These are phyloP conservation scores for Heterobasidion irregulare DNA, from an alignment of 1,284 basidiomycete species.

Conservation along the genomic window DNA sequence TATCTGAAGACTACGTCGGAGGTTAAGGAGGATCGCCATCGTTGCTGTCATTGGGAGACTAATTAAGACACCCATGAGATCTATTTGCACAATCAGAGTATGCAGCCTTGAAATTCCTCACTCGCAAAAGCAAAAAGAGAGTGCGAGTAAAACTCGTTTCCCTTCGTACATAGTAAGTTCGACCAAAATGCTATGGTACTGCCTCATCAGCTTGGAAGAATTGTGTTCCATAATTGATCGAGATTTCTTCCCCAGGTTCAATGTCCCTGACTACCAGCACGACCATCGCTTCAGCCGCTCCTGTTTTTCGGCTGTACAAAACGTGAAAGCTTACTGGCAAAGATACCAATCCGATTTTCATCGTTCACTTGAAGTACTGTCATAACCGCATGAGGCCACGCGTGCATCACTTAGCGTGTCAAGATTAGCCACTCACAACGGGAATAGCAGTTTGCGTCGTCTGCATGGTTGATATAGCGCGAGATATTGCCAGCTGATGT, in stretches of 20 bases:
- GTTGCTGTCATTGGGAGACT: too few species aligned
- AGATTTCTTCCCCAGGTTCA: slow-evolving; percentile 29
- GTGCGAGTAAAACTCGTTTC: not conserved
- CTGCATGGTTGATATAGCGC: slow-evolving; percentile 46
- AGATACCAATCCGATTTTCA: slow-evolving; percentile 41
- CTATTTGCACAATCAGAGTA: too few species aligned
- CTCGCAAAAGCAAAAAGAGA: not conserved
- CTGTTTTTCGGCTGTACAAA: not conserved
- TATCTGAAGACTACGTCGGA: not conserved
- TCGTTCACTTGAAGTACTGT: slow-evolving; percentile 31
- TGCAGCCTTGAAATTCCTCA: too few species aligned
- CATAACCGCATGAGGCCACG: not conserved
- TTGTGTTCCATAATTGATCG: slow-evolving; percentile 36
- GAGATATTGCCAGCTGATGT: slow-evolving; percentile 42
- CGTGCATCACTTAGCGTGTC: not conserved
- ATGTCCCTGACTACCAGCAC: slow-evolving; percentile 23
- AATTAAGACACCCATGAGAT: too few species aligned
- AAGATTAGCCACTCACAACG: slow-evolving; percentile 22
- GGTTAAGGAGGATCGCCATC: too few species aligned
- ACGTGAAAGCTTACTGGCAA: slow-evolving; percentile 27
- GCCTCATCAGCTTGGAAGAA: slow-evolving; percentile 12
- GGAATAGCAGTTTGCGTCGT: slow-evolving; percentile 31
- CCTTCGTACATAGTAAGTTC: not conserved
- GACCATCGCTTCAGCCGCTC: not conserved
- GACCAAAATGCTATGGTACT: not conserved